These are phyloP conservation scores for Microthlaspi erraticum DNA, from an alignment of 345 rosid genomes.

Conservation along the genomic window DNA sequence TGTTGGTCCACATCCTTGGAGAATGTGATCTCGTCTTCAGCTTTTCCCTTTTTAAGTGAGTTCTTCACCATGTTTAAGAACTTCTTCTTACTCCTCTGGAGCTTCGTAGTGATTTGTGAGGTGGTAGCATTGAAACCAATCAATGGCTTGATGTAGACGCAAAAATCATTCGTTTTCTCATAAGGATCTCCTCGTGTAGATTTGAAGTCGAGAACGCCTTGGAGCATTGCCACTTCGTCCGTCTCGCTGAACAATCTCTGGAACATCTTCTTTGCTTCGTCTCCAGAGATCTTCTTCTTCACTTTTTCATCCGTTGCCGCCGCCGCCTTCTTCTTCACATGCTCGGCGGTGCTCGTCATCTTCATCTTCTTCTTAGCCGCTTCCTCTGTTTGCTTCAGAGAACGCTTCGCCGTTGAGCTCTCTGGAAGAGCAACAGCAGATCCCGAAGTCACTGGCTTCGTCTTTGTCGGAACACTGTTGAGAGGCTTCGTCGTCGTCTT, in stretches of 20 bases:
- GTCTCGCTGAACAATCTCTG: slow-evolving; percentile 59
- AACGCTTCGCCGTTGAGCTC: slow-evolving; percentile 36
- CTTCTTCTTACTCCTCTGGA: slow-evolving; percentile 53
- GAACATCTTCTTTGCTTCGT: slow-evolving; percentile 52
- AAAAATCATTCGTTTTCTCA: slow-evolving; percentile 47
- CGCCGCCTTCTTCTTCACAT: slow-evolving; percentile 9
- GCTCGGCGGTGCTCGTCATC: slow-evolving; percentile 3
- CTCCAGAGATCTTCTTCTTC: slow-evolving; percentile 44
- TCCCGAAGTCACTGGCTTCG: slow-evolving; percentile 37
- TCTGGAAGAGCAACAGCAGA: slow-evolving; percentile 7
- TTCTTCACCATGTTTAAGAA: slow-evolving; percentile 37
- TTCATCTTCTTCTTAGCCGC: slow-evolving; percentile 45
- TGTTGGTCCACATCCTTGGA: slow-evolving; percentile 47
- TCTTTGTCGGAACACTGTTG: slow-evolving; percentile 41
- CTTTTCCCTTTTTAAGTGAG: slow-evolving; percentile 31
- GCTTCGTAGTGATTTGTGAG: slow-evolving; percentile 51
- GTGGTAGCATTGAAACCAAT: slow-evolving; percentile 47
- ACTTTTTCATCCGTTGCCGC: background rate
- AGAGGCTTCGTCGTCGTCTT: slow-evolving; percentile 19
- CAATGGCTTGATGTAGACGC: slow-evolving; percentile 49
- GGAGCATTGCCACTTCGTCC: slow-evolving; percentile 53
- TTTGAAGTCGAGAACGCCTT: slow-evolving; percentile 49
- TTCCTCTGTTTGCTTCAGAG: slow-evolving; percentile 1
- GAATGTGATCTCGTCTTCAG: slow-evolving; percentile 39
- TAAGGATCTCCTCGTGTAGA: slow-evolving; percentile 49